Evolutionary conservation across 345 rosid genomes (phyloP), one percentile per base, ranked within the genome.

Genomic region (Lumnitzera littorea): DNA sequence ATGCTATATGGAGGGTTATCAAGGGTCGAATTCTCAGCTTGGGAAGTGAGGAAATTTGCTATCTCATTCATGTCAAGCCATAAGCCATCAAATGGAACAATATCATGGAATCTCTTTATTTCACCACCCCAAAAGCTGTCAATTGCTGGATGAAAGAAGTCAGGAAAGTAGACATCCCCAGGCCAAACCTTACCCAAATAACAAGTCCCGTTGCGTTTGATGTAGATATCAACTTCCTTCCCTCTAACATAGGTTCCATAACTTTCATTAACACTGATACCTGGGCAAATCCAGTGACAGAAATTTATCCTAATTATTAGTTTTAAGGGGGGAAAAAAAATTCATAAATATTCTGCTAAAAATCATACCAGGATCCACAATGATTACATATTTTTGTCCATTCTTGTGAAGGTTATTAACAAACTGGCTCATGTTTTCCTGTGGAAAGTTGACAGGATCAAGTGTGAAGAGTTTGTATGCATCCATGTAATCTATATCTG

Each of bases 21-120:
- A 0, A 82, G 71, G 14, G 78, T 66, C 3, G 90, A 84, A 50
- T 46, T 56, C 60, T 75, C 80, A 10, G 72, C 56, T 17, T 77
- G 61, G 27, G 90, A 63, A 15, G 84, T 74, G 5, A 75, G 69
- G 76, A 86, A 89, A 66, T 82, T 89, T 20, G 92, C 71, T 14
- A 82, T 0, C 77, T 86, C 92, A 12, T 89, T 89, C 96, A 89
- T 89, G 73, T 89, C 96, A 49, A 89, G 47, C 96, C 96, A 89
- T 49, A 86, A 46, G 55, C 92, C 96, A 65, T 88, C 96, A 16
- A 82, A 24, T 0, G 82, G 78, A 12, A 89, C 71, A 61, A 62
- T 41, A 3, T 82, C 73, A 7, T 62, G 77, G 63, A 85, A 88
- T 15, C 56, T 51, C 58, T 74, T 65, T 70, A 88, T 83, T 63